Conservation (phyloP, 805 yeast genomes). For the Lipomyces kockii region DNA sequence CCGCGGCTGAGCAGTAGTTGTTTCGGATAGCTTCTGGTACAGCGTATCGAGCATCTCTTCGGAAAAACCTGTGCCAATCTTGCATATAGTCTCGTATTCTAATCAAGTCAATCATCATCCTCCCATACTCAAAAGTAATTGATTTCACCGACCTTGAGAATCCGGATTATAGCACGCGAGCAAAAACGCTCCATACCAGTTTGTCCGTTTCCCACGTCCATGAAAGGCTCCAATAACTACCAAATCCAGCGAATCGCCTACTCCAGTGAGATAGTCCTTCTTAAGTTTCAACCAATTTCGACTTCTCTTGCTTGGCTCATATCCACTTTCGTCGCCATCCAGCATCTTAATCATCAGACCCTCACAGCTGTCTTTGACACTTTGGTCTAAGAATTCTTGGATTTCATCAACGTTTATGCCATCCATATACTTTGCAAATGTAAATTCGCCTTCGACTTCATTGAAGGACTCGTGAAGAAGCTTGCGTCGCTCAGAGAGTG, state of each 20-base stretch:
- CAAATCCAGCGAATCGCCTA: constrained; percentile 92
- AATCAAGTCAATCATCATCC: neutral
- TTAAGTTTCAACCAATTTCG: constrained; percentile 94
- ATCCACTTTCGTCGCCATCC: constrained; percentile 76
- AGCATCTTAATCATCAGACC: constrained; percentile 94
- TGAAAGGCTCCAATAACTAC: constrained; percentile 93
- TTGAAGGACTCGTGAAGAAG: constrained; percentile 60
- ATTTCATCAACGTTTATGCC: constrained; percentile 74
- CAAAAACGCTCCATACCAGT: constrained; percentile 91
- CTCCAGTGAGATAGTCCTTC: constrained; percentile 92
- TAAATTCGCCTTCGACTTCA: constrained; percentile 74
- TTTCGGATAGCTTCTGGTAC: constrained; percentile 64
- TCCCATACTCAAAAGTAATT: neutral
- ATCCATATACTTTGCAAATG: constrained; percentile 75
- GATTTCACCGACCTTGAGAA: constrained; percentile 54
- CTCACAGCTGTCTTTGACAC: constrained; percentile 88
- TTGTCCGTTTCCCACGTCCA: constrained; percentile 94
- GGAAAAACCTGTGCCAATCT: constrained; percentile 95
- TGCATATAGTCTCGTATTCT: constrained; percentile 93
- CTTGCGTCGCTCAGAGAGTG: constrained; percentile 73
- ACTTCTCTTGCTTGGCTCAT: constrained; percentile 94
- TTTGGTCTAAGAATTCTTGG: constrained; percentile 82
- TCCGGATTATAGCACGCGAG: constrained; percentile 90
- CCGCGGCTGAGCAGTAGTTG: constrained; percentile 67
- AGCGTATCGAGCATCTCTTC: constrained; percentile 76